These are phyloP conservation scores for Dictyostelium purpureum DNA, from an alignment of 78 protist species.

Conservation along the genomic window DNA sequence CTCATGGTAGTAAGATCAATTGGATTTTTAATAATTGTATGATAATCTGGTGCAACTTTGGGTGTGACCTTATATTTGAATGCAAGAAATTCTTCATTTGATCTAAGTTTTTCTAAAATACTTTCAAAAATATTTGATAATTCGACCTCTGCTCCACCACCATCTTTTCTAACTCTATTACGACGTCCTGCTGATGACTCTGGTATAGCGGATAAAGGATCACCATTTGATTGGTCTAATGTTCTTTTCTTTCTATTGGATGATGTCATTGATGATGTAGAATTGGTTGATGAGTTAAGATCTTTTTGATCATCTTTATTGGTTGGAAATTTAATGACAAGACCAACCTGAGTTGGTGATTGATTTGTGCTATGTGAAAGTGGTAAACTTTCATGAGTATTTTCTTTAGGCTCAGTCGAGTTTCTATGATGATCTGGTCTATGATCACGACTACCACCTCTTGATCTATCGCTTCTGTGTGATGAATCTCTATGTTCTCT, in stretches of 20 bases:
- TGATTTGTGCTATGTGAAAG: slow-evolving; percentile 20
- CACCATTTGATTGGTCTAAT: background rate
- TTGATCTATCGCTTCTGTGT: background rate
- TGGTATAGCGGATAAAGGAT: slow-evolving; percentile 25
- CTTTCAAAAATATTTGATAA: slow-evolving; percentile 72
- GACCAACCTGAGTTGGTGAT: background rate
- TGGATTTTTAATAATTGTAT: slow-evolving; percentile 68
- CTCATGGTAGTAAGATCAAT: slow-evolving; percentile 78
- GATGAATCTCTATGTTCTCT: background rate
- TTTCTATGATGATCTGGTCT: slow-evolving; percentile 8
- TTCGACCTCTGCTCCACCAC: slow-evolving; percentile 80
- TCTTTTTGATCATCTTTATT: background rate
- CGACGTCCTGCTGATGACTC: slow-evolving; percentile 29
- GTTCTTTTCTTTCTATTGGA: slow-evolving; percentile 13
- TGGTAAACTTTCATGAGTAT: background rate
- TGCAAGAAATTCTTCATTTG: slow-evolving; percentile 31
- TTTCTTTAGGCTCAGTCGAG: background rate
- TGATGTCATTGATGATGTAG: background rate
- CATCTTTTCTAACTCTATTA: slow-evolving; percentile 73
- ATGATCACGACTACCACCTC: slow-evolving; percentile 12
- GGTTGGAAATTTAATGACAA: background rate
- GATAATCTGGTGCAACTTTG: slow-evolving; percentile 72
- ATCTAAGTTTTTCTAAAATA: slow-evolving; percentile 40
- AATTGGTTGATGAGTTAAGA: background rate
- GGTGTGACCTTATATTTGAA: slow-evolving; percentile 64